phyloP scores from a whole-genome alignment of 2,329 filamentous ascomycete species.

The Gaeumannomyces tritici region DNA sequence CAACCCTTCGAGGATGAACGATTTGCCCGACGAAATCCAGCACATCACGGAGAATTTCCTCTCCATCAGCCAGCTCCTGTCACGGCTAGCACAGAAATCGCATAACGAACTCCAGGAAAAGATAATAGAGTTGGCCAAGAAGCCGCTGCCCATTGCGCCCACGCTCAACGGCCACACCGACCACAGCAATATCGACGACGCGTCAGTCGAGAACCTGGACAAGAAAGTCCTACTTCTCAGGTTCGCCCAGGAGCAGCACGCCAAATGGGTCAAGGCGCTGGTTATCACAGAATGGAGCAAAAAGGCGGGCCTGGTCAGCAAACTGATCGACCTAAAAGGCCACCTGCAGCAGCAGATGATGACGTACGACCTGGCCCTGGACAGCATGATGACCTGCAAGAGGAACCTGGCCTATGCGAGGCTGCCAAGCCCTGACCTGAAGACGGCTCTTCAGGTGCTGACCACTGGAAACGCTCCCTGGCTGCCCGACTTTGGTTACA shows the following conservation, averaged over 20 bases:
- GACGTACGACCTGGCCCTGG: constrained; percentile 50
- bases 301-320: constrained; percentile 68
- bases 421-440: constrained; percentile 81
- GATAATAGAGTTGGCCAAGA: constrained; percentile 59
- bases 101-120: constrained; percentile 68
- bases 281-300: constrained; percentile 88
- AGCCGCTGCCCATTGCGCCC: constrained; percentile 44
- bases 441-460: constrained; percentile 78
- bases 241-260: constrained; percentile 70
- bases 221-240: constrained; percentile 71
- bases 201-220: constrained; percentile 53
- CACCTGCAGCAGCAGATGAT: constrained; percentile 59
- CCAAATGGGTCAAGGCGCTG: constrained; percentile 85
- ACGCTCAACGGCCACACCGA: constrained; percentile 39
- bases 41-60: constrained; percentile 73
- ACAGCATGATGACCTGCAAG: constrained; percentile 62
- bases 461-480: constrained; percentile 67
- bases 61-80: constrained; percentile 64
- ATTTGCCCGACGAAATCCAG: constrained; percentile 47
- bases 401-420: constrained; percentile 61
- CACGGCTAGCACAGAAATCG: constrained; percentile 71
- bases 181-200: constrained; percentile 37
- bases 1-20: constrained; percentile 36
- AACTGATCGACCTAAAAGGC: constrained; percentile 75
- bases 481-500: constrained; percentile 76